phyloP scores from a whole-genome alignment of 1,284 basidiomycete species.

The Nidula niveotomentosa region DNA sequence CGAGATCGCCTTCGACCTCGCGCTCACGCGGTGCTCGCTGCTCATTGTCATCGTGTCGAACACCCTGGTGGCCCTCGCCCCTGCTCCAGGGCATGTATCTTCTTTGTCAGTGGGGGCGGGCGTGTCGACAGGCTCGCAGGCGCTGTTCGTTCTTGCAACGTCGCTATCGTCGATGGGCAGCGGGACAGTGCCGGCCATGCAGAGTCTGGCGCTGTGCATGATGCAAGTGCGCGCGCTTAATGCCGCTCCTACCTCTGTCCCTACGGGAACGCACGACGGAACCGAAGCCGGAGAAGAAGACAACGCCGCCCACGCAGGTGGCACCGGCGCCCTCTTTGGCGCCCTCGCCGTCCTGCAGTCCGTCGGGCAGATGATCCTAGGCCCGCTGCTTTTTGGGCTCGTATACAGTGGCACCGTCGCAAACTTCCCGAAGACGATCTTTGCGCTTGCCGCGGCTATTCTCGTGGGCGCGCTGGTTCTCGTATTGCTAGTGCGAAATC shows the following conservation, averaged over 20 bases:
- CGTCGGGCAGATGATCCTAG: constrained; percentile 65
- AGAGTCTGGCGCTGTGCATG: constrained; percentile 71
- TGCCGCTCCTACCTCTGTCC: constrained; percentile 9
- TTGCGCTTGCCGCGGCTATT: constrained; percentile 53
- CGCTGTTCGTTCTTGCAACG: constrained; percentile 56
- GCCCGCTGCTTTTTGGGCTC: constrained; percentile 68
- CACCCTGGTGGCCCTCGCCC: constrained; percentile 50
- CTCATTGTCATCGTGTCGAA: constrained; percentile 68
- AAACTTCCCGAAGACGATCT: constrained; percentile 65
- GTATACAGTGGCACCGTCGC: constrained; percentile 69
- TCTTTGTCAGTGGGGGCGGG: background rate
- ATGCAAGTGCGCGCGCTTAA: constrained; percentile 52
- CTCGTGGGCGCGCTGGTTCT: constrained; percentile 46
- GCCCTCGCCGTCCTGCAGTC: constrained; percentile 69
- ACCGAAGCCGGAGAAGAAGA: background rate
- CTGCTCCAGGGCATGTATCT: constrained; percentile 31
- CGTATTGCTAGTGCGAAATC: constrained; percentile 52
- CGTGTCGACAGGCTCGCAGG: constrained; percentile 32
- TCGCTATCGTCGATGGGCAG: constrained; percentile 58
- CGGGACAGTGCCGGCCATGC: constrained; percentile 62
- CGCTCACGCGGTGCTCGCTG: constrained; percentile 58
- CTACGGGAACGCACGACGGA: background rate
- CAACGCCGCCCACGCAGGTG: constrained; percentile 10
- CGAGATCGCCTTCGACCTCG: constrained; percentile 72
- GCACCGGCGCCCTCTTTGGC: constrained; percentile 61